Evolutionary conservation across 163 green algal species (phyloP).

Genomic region (Trebouxiophyceae sp.): DNA sequence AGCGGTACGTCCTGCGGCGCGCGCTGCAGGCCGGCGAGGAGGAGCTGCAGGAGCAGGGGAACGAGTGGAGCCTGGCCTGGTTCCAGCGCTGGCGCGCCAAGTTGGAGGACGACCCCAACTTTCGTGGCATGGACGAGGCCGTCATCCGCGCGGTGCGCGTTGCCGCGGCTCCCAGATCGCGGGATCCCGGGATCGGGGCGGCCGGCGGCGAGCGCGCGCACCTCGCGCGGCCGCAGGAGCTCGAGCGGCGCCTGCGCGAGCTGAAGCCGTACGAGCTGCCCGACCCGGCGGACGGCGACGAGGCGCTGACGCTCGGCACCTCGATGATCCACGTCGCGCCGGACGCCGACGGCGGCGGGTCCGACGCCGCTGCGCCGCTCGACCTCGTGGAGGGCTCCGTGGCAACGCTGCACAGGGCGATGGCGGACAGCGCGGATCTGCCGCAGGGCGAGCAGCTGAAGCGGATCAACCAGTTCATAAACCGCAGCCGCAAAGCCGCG

Average conservation of each 20-base stretch:
- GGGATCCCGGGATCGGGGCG: no score
- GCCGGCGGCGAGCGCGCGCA: no score
- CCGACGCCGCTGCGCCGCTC: no score
- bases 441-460: no score
- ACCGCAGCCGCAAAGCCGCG: no score
- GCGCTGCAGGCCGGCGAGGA: not conserved
- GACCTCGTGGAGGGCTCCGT: no score
- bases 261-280: not conserved
- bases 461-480: no score
- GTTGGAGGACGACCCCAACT: not conserved
- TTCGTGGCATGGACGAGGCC: not conserved
- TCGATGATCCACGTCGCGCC: no score
- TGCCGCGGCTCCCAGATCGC: no score
- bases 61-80: not conserved
- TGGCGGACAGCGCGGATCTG: no score
- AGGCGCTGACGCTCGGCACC: not conserved
- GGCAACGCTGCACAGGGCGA: no score
- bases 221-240: not conserved
- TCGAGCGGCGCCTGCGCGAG: not conserved
- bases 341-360: no score
- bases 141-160: not conserved
- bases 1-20: not conserved
- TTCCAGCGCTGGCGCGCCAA: not conserved
- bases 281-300: not conserved
- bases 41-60: not conserved